A percentile compares a stretch with the other conserved stretches of the same genome.
Evolutionary conservation across 345 rosid genomes (phyloP).

Genomic region (Arabis hirsuta): DNA sequence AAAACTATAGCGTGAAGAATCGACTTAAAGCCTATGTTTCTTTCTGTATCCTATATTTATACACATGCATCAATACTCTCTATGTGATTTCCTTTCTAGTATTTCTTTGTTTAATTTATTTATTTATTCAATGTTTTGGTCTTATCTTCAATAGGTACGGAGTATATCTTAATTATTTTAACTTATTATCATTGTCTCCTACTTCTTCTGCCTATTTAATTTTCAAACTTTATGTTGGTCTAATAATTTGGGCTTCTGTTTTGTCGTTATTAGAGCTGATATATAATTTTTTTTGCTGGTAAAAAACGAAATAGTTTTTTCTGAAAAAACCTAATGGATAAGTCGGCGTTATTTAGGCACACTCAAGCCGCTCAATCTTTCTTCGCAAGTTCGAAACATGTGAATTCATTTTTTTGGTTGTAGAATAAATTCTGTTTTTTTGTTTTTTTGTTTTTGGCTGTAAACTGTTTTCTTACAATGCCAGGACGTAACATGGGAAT

Average conservation of each 20-base stretch:
- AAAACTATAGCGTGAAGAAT: neutral
- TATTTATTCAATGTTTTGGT: conserved; percentile 33
- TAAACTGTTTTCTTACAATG: conserved; percentile 33
- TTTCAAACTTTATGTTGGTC: conserved; percentile 41
- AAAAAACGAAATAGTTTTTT: too few relatives aligned
- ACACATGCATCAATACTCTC: conserved; percentile 32
- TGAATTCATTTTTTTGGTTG: conserved; percentile 13
- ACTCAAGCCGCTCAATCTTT: conserved; percentile 8
- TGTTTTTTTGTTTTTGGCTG: neutral
- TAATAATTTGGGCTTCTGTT: conserved; percentile 30
- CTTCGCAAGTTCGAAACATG: conserved; percentile 33
- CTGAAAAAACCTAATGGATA: conserved; percentile 10
- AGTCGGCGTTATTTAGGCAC: conserved; percentile 36
- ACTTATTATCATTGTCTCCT: conserved; percentile 35
- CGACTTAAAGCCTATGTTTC: conserved; percentile 8
- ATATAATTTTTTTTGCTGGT: neutral
- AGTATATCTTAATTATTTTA: conserved; percentile 26
- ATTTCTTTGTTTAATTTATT: conserved; percentile 11
- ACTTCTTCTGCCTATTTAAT: conserved; percentile 36
- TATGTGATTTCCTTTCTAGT: neutral
- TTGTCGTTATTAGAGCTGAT: conserved; percentile 37
- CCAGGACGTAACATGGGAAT: conserved; percentile 36
- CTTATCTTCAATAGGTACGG: conserved; percentile 41
- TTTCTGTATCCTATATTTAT: conserved; percentile 11
- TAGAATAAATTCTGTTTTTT: neutral